Base-by-base conservation (phyloP, 768 basidiomycete species). In the Leccinum arenicola region DNA sequence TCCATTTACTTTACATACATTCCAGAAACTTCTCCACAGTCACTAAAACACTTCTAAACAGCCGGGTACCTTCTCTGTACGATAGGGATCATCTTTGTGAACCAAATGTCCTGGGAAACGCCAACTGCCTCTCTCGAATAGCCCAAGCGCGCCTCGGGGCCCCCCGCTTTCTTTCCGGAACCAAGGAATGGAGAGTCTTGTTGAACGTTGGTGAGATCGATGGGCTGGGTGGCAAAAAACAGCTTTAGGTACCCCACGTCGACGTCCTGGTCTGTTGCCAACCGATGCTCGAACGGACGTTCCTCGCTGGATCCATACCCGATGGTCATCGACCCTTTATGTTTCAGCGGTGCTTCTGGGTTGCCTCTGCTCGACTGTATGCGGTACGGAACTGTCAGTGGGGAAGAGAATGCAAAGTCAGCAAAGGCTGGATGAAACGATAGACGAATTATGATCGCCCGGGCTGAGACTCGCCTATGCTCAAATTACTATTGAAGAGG, bases 401-500 rank as follows among this genome's bases (percentile, higher is more conserved):
- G 40, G 3, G n/a, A 10, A 43, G 40, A 10, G 8, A 43, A n/a
- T n/a, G 4, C 4, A 19, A 2, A 11, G n/a, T 66, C 29, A 57
- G 5, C 31, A 2, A 23, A 7, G 19, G 40, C 6, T 35, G 25
- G 23, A 55, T 4, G 5, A 35, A 27, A 9, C 14, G 47, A 4
- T 31, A 21, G 27, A 55, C 3, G 4, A 35, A 27, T 4, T 1
- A 29, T 19, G 3, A 43, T 2, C 4, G 27, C 4, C 12, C 4
- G 8, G 10, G 21, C 38, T 12, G 17, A 23, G 21, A 27, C 54
- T 47, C 70, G 75, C 75, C 67, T 52, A 80, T 76, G 1, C 69
- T 67, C 40, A 78, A 58, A 53, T 74, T 73, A 19, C 67, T 70
- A 8, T 80, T 78, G 52, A 80, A 81, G 55, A 77, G 75, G 62